Base-by-base conservation (phyloP, 805 yeast species). In the Henningerozyma blattae region DNA sequence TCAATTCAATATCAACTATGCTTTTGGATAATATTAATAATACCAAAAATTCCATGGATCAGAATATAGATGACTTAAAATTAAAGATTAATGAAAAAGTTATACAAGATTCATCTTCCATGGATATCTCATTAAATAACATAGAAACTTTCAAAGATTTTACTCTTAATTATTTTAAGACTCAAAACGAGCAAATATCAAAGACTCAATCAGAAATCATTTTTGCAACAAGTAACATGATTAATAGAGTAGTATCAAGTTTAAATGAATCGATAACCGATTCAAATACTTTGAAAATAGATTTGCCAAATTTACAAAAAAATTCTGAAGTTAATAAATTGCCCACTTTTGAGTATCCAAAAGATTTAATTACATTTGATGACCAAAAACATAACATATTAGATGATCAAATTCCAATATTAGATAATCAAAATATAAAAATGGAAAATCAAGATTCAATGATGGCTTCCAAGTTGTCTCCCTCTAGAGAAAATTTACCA, bases 311-410 rank as follows among this genome's bases (percentile, higher is more conserved):
- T 2, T 8, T 32, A 8, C 20, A 29, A 15, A 14, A 35, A 5
- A 38, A 36, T 15, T 17, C 30, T 3, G 22, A 34, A 10, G 34
- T 32, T 12, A 18, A 25, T 17, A 32, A 30, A 5, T 30, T 48
- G 12, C 53, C 53, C 4, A 22, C 15, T 5, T 34, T 47, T 3
- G 34, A 28, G 6, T 34, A 39, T 14, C 49, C 52, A 1, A 17
- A 32, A 4, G 37, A 44, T 27, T 38, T 34, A 16, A 15, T 34
- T 8, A 33, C 36, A 3, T 45, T 39, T 34, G 29, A 33, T 19
- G 44, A 41, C 26, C 22, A 38, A 15, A 36, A 40, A n/a, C 17
- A 17, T 3, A 20, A 35, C 9, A 30, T n/a, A n/a, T n/a, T n/a
- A n/a, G n/a, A n/a, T n/a, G n/a, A n/a, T n/a, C n/a, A n/a, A n/a